Evolutionary conservation across 768 basidiomycete species (phyloP), one percentile per base, ranked within the genome.

Genomic region (Psilocybe sp.): DNA sequence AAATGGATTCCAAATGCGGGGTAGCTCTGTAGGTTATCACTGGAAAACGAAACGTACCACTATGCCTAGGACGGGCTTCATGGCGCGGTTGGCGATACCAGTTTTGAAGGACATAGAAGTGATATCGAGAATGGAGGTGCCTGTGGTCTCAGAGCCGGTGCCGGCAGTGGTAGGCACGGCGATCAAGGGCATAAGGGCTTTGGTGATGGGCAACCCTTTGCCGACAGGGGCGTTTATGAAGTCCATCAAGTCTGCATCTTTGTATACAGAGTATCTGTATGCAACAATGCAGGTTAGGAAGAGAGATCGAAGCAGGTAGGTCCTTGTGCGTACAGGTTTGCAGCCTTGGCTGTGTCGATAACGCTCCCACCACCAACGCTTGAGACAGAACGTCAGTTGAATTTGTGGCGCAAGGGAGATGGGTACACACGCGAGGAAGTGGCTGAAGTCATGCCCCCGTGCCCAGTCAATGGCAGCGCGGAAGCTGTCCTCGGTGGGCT

Each of bases 151-250:
- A 1, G 90, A 92, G 14, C 93, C 94, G 12, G 94, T 96, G 44
- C 96, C 96, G 28, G 84, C 84, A 4, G 80, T 81, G 16, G 80
- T 81, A 16, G 79, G 78, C 68, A 93, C 76, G 39, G 92, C 92
- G 52, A 96, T 96, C 41, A 98, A 74, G 12, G 96, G 96, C 7
- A 82, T 73, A 18, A 98, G 74, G 14, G 75, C 70, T 62, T 89
- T 73, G 2, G 78, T 71, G 54, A 98, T 87, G 2, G 95, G 91
- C 35, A 86, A 75, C 4, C 95, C 95, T 68, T 92, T 94, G 38
- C 96, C 96, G 46, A 98, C 76, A 0, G 96, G 96, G 1, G 96
- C 94, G 63, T 98, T 98, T 68, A 98, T 90, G 66, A 96, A 98
- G 65, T 98, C 96, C 73, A 94, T 88, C 9, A 98, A 72, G 62